These are phyloP conservation scores for Sordariomycetes sp. DNA, from an alignment of 2,329 filamentous ascomycete genomes.

Conservation along the genomic window DNA sequence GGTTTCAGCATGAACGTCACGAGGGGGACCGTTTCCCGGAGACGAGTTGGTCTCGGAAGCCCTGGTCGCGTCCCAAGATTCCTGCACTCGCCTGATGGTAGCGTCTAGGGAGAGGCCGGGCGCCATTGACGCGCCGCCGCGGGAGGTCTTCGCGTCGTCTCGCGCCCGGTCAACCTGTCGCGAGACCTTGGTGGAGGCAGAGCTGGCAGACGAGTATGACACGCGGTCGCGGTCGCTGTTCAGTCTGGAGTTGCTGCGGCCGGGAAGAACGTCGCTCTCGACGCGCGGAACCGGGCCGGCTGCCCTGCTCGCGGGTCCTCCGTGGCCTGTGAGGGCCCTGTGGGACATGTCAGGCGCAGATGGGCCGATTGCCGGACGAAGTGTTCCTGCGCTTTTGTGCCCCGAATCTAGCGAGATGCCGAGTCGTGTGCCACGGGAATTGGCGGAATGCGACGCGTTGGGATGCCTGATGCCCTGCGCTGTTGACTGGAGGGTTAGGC, in stretches of 20 bases:
- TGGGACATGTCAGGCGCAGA: not conserved
- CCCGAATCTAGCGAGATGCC: too few species aligned
- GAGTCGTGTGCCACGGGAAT: too few species aligned
- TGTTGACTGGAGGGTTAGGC: too few species aligned
- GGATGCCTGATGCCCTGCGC: too few species aligned
- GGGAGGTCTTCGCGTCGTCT: too few species aligned
- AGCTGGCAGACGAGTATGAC: not conserved
- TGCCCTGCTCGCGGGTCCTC: not conserved
- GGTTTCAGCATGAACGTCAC: not conserved
- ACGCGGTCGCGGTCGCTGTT: not conserved
- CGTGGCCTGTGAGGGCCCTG: not conserved
- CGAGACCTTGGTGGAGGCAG: not conserved
- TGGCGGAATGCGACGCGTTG: too few species aligned
- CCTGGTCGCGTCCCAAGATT: not conserved
- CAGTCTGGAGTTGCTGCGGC: not conserved
- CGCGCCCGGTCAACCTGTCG: too few species aligned
- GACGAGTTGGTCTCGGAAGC: not conserved
- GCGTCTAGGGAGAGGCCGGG: constrained; percentile 10
- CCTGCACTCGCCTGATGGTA: not conserved
- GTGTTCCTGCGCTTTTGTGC: too few species aligned
- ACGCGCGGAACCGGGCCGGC: not conserved
- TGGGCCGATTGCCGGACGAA: not conserved
- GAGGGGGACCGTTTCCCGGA: not conserved
- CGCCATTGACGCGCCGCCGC: not conserved
- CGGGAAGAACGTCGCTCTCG: not conserved